Conservation (phyloP, 2,329 filamentous ascomycete species). For the Epichloe uncinata region DNA sequence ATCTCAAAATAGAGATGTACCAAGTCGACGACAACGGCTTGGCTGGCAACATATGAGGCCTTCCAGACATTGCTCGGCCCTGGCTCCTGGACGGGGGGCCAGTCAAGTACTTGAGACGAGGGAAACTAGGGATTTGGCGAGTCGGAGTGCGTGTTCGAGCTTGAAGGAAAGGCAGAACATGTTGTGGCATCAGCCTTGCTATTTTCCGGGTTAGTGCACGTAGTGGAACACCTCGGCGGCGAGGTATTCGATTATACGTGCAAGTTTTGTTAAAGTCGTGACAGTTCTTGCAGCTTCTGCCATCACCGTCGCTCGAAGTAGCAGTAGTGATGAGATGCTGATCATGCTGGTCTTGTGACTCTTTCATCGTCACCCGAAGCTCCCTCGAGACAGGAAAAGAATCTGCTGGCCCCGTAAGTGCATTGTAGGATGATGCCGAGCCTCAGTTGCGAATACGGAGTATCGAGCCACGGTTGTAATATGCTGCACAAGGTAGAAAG, state of each 20-base stretch:
- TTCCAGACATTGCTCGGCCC: background rate
- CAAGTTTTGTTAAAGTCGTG: constrained; percentile 34
- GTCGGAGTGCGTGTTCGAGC: background rate
- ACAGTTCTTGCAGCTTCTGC: no score
- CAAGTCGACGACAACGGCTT: constrained; percentile 23
- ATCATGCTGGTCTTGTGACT: no score
- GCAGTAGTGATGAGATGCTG: no score
- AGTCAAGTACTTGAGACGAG: background rate
- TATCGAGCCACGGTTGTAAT: no score
- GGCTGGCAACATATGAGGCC: constrained; percentile 1
- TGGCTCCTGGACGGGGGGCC: background rate
- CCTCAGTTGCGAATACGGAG: no score
- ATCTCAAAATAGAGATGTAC: constrained; percentile 37
- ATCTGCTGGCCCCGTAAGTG: no score
- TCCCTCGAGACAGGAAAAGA: no score
- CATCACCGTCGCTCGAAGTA: constrained; percentile 18
- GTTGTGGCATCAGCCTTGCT: constrained; percentile 6
- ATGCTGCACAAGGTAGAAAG: no score
- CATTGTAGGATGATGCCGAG: no score
- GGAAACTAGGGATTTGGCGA: background rate
- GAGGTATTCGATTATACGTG: constrained; percentile 29
- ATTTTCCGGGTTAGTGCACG: constrained; percentile 4
- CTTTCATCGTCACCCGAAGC: no score
- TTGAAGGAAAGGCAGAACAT: background rate
- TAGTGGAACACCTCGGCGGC: constrained; percentile 18